Evolutionary conservation across 2,329 filamentous ascomycete genomes (phyloP).

Genomic region (Mycogone perniciosa): DNA sequence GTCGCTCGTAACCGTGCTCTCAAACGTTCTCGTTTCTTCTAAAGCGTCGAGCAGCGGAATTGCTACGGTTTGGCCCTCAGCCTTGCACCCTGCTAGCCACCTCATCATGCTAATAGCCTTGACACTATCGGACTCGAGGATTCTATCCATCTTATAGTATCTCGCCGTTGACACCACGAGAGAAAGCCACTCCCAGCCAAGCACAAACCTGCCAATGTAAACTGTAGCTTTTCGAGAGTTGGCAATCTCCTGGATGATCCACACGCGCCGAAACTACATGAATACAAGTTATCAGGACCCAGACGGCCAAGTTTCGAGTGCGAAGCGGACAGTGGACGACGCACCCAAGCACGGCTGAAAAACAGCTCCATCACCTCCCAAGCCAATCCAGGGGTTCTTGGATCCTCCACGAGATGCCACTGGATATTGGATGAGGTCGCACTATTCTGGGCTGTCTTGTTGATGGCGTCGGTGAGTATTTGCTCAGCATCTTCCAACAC

Average conservation of each 20-base stretch:
- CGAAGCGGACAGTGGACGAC: not conserved
- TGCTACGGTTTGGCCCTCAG: not conserved
- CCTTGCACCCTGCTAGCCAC: not conserved
- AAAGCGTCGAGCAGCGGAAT: not conserved
- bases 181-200: not conserved
- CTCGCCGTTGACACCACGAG: not conserved
- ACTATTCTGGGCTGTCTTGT: not conserved
- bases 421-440: not conserved
- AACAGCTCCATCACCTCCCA: not conserved
- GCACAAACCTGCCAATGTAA: not conserved
- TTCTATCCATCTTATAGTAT: not conserved
- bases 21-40: not conserved
- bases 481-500: not conserved
- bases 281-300: not conserved
- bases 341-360: not conserved
- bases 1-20: not conserved
- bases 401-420: not conserved
- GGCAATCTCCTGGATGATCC: slow-evolving; percentile 3
- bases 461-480: not conserved
- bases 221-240: not conserved
- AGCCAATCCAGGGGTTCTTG: not conserved
- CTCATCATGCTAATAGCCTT: not conserved
- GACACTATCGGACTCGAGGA: not conserved
- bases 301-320: too few relatives aligned
- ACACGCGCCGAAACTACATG: not conserved